Percentiles rank a stretch among this genome's conserved stretches.
Evolutionary conservation across 495 filamentous ascomycete genomes (phyloP).

Genomic region (Arthonia radiata): DNA sequence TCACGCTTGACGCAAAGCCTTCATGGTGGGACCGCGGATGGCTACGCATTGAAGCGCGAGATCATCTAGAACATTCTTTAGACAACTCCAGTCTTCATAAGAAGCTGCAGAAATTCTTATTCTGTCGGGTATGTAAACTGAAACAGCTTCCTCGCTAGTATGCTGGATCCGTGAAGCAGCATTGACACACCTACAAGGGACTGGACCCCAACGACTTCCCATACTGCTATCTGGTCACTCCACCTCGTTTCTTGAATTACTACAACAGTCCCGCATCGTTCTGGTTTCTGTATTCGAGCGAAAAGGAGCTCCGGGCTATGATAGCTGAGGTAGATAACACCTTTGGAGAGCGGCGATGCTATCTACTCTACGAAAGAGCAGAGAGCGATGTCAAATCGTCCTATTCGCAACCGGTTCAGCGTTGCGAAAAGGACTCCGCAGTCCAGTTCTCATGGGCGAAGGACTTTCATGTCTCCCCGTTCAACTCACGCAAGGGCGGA

Average conservation of each 20-base stretch:
- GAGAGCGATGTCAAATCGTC: too few species aligned
- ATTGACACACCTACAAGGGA: too few species aligned
- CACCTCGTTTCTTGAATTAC: constrained; percentile 42
- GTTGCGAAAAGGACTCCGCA: too few species aligned
- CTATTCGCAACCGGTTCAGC: too few species aligned
- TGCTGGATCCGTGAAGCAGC: too few species aligned
- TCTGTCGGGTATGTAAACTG: too few species aligned
- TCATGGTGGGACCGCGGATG: constrained; percentile 16
- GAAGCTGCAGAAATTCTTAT: constrained; percentile 37
- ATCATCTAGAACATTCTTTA: constrained; percentile 30
- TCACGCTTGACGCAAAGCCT: too few species aligned
- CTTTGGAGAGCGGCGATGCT: constrained; percentile 44
- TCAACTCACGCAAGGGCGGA: constrained; percentile 37
- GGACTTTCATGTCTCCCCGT: constrained; percentile 49
- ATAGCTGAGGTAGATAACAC: constrained; percentile 62
- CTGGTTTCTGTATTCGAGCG: constrained; percentile 48
- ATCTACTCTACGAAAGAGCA: too few species aligned
- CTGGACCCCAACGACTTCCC: constrained; percentile 27
- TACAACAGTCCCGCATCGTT: constrained; percentile 60
- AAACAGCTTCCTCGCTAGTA: too few species aligned
- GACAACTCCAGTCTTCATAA: constrained; percentile 17
- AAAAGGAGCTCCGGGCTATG: constrained; percentile 34
- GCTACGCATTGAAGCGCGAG: constrained; percentile 30
- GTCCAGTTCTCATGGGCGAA: constrained; percentile 37
- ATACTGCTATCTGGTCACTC: constrained; percentile 42